phyloP scores from a whole-genome alignment of 176 grass and related monocot species.

The Oryza glaberrima region DNA sequence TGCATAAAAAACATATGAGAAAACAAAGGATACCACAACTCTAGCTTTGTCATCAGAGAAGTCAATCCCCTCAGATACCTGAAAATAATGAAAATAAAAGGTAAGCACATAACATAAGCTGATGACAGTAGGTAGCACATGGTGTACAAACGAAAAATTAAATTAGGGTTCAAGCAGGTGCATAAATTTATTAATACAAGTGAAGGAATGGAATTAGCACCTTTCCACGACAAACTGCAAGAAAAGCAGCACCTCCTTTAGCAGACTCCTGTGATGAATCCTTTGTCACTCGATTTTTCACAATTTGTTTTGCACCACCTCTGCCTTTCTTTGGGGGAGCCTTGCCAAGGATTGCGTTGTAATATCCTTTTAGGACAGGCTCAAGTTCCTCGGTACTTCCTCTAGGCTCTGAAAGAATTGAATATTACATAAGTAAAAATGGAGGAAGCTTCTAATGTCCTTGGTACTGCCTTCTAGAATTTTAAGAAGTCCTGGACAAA shows the following conservation, averaged over 20 bases:
- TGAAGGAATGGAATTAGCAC: conserved; percentile 48
- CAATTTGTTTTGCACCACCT: conserved; percentile 56
- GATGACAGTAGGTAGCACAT: conserved; percentile 17
- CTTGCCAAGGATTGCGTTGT: conserved; percentile 79
- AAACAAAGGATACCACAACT: conserved; percentile 96
- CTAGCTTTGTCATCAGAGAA: conserved; percentile 96
- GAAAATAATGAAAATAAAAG: conserved; percentile 46
- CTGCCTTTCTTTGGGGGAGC: conserved; percentile 56
- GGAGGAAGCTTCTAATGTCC: conserved; percentile 2
- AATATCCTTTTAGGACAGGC: conserved; percentile 83
- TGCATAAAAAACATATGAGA: neutral
- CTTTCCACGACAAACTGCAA: conserved; percentile 98
- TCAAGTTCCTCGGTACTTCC: conserved; percentile 87
- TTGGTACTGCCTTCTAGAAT: conserved; percentile 12
- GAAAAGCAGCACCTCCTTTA: conserved; percentile 83
- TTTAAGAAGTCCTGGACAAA: conserved; percentile 40
- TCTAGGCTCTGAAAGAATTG: conserved; percentile 77
- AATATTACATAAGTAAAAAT: conserved; percentile 35
- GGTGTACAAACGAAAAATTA: conserved; percentile 12
- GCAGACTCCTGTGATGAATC: conserved; percentile 51
- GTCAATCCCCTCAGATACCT: conserved; percentile 98
- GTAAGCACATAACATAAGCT: conserved; percentile 43
- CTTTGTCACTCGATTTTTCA: conserved; percentile 64
- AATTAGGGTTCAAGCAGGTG: conserved; percentile 17
- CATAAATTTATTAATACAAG: conserved; percentile 34